phyloP scores from a whole-genome alignment of 2,329 filamentous ascomycete genomes.

The Cladophialophora psammophila region DNA sequence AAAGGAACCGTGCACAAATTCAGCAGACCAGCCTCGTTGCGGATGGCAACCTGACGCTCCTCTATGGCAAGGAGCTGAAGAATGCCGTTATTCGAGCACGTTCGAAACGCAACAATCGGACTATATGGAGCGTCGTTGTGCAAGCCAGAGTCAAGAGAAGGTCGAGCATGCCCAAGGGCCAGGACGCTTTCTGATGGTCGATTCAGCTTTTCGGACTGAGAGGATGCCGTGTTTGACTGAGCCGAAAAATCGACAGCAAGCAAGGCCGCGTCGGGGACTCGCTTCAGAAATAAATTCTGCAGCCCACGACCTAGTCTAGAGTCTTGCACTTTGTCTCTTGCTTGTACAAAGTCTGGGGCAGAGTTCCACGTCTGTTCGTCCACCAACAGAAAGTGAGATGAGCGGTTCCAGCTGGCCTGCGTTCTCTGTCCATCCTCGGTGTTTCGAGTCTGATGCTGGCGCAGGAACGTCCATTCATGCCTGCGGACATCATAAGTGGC shows the following conservation, averaged over 20 bases:
- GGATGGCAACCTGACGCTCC: constrained; percentile 8
- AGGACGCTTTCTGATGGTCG: constrained; percentile 12
- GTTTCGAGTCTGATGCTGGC: constrained; percentile 11
- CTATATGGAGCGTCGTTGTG: constrained; percentile 7
- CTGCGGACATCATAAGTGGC: constrained; percentile 32
- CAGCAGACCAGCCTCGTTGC: background rate
- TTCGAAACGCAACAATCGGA: constrained; percentile 20
- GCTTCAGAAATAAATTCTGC: constrained; percentile 27
- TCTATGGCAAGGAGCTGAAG: constrained; percentile 23
- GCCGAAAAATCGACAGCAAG: background rate
- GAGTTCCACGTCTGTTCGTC: constrained; percentile 15
- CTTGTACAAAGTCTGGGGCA: background rate
- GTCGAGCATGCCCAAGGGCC: constrained; percentile 27
- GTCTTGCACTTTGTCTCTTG: background rate
- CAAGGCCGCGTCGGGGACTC: constrained; percentile 24
- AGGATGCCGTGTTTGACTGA: background rate
- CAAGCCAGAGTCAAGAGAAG: background rate
- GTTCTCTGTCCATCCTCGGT: background rate
- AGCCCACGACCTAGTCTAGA: background rate
- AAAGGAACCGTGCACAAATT: constrained; percentile 15
- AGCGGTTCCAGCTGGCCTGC: background rate
- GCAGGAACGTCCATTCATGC: constrained; percentile 36
- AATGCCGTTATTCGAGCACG: constrained; percentile 14
- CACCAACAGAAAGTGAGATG: constrained; percentile 13
- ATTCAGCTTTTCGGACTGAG: background rate